Evolutionary conservation across 805 yeast species (phyloP).

Genomic region (Candida boidinii): DNA sequence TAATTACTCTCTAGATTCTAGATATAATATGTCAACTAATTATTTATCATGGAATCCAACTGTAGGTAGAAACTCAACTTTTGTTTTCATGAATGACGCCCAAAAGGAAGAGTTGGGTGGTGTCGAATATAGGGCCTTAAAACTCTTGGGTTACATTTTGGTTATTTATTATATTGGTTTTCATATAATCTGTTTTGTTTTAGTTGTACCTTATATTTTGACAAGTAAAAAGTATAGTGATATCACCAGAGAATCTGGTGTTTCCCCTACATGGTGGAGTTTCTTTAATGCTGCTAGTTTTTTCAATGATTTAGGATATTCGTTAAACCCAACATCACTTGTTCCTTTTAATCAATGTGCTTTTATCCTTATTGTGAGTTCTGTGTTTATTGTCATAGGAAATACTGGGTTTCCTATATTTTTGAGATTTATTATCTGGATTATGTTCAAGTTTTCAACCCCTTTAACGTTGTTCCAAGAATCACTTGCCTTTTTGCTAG

Average conservation of each 20-base stretch:
- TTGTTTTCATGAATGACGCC: conserved; percentile 67
- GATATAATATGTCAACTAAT: conserved; percentile 36
- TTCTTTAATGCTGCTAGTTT: conserved; percentile 72
- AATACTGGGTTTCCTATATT: conserved; percentile 92
- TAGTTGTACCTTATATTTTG: conserved; percentile 57
- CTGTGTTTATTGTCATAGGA: conserved; percentile 78
- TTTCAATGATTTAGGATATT: conserved; percentile 80
- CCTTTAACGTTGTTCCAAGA: conserved; percentile 61
- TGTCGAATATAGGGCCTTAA: conserved; percentile 88
- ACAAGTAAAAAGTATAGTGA: conserved; percentile 31
- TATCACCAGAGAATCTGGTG: conserved; percentile 44
- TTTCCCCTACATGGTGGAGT: conserved; percentile 89
- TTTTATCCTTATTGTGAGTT: conserved; percentile 51
- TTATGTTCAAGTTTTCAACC: conserved; percentile 56
- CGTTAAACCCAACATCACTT: conserved; percentile 81
- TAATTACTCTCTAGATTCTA: conserved; percentile 15
- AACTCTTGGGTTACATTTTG: conserved; percentile 60
- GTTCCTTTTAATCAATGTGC: conserved; percentile 51
- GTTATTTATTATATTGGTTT: conserved; percentile 67
- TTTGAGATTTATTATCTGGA: conserved; percentile 77
- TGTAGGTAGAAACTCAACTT: conserved; percentile 87
- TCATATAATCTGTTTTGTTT: conserved; percentile 45
- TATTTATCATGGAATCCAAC: conserved; percentile 90
- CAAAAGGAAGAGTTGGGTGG: conserved; percentile 97
- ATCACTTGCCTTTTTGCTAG: conserved; percentile 76